phyloP scores from a whole-genome alignment of 2,329 filamentous ascomycete species.

The Tolypocladium cylindrosporum region DNA sequence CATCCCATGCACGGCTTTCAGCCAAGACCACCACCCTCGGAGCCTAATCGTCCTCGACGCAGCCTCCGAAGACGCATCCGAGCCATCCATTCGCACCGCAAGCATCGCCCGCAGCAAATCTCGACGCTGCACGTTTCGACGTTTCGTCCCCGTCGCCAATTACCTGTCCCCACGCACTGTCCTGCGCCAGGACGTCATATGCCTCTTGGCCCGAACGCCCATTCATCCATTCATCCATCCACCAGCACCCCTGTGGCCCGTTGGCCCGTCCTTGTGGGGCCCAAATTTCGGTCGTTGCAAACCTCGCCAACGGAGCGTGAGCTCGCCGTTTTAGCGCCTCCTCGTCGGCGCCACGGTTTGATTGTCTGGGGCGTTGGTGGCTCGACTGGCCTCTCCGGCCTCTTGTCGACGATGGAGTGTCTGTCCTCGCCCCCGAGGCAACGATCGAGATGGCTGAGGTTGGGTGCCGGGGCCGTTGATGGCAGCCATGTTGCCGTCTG shows the following conservation, averaged over 20 bases:
- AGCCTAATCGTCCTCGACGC: neutral
- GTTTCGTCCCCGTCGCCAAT: neutral
- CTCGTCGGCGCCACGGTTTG: constrained; percentile 1
- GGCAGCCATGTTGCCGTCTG: neutral
- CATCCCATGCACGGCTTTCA: neutral
- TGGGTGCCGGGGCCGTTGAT: no score
- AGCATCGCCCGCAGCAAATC: neutral
- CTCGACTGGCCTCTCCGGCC: neutral
- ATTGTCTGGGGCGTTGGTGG: neutral
- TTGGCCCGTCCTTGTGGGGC: constrained; percentile 1
- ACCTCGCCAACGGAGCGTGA: neutral
- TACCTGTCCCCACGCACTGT: neutral
- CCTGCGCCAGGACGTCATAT: constrained; percentile 7
- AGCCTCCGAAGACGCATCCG: neutral
- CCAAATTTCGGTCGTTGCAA: constrained; percentile 7
- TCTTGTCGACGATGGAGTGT: neutral
- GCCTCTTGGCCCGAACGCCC: constrained; percentile 1
- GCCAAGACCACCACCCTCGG: neutral
- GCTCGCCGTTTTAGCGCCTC: neutral
- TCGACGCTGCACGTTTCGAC: neutral
- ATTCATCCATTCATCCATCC: constrained; percentile 3
- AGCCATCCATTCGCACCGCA: neutral
- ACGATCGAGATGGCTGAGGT: no score
- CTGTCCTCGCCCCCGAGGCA: no score
- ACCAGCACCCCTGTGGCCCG: neutral